A percentile compares a stretch with the other conserved stretches of the same genome.
Evolutionary conservation across 2,329 filamentous ascomycete species (phyloP).

Genomic region (Ampelomyces quisqualis): DNA sequence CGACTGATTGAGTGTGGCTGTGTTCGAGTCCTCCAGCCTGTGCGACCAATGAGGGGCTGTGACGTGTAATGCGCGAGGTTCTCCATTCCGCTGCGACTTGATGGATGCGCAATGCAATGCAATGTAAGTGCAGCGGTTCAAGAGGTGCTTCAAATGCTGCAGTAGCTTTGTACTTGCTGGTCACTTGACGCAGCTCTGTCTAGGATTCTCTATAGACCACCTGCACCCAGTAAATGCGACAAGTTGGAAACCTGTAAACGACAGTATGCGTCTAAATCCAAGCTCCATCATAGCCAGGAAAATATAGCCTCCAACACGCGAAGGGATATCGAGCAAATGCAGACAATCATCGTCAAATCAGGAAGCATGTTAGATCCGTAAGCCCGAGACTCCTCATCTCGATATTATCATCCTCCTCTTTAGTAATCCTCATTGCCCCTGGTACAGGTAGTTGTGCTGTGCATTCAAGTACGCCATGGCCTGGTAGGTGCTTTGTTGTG

Average conservation of each 20-base stretch:
- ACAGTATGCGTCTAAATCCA: conserved; percentile 3
- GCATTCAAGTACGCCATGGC: conserved; percentile 37
- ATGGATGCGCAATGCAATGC: not conserved
- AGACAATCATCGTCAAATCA: conserved; percentile 7
- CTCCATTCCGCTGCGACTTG: not conserved
- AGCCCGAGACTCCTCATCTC: conserved; percentile 2
- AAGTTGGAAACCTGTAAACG: conserved; percentile 2
- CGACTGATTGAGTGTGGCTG: conserved; percentile 15
- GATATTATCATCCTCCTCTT: not conserved
- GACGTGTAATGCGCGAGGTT: not conserved
- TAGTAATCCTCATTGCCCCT: conserved; percentile 20
- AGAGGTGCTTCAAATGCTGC: not conserved
- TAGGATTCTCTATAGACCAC: conserved; percentile 2
- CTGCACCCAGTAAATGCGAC: conserved; percentile 2
- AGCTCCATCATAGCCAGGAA: not conserved
- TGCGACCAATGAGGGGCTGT: conserved; percentile 9
- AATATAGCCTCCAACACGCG: conserved; percentile 15
- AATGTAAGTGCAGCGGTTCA: not conserved
- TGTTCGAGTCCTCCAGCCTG: conserved; percentile 10
- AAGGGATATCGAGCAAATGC: conserved; percentile 20
- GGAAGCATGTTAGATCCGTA: not conserved
- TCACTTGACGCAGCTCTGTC: conserved; percentile 6
- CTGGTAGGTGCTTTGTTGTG: conserved; percentile 29
- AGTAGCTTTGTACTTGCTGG: too few species aligned
- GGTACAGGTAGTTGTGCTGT: conserved; percentile 38